Conservation (phyloP, 257 asterid species). For the Haberlea rhodopensis region DNA sequence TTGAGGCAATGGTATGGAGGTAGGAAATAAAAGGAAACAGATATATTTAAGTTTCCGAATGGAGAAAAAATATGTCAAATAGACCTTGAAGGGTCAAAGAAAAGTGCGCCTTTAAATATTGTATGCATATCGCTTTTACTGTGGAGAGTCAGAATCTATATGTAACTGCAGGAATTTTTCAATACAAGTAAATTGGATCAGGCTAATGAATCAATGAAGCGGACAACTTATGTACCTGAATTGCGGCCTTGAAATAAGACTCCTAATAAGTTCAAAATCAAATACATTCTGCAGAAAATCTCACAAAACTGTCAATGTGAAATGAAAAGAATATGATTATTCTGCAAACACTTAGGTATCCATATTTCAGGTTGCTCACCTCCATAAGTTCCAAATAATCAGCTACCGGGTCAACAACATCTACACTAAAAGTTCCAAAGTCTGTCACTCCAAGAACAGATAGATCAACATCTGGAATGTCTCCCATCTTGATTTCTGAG, state of each 20-base stretch:
- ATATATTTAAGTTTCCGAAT: background rate
- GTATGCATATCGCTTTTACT: background rate
- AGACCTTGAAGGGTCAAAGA: background rate
- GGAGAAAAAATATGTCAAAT: background rate
- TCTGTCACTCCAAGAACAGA: slow-evolving; percentile 56
- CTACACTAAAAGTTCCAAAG: slow-evolving; percentile 67
- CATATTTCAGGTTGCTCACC: slow-evolving; percentile 44
- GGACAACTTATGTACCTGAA: slow-evolving; percentile 56
- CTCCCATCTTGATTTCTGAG: slow-evolving; percentile 76
- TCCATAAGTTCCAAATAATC: slow-evolving; percentile 97
- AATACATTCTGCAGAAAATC: slow-evolving; percentile 71
- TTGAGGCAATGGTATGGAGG: background rate
- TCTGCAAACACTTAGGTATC: slow-evolving; percentile 3
- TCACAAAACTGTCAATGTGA: slow-evolving; percentile 22
- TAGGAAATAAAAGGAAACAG: background rate
- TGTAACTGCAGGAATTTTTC: background rate
- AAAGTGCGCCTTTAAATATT: slow-evolving; percentile 5
- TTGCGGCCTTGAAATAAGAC: slow-evolving; percentile 69
- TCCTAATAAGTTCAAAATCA: slow-evolving; percentile 75
- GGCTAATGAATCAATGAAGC: slow-evolving; percentile 7
- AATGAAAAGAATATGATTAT: background rate
- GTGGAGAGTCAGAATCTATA: background rate
- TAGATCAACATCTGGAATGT: slow-evolving; percentile 80
- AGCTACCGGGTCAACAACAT: slow-evolving; percentile 87
- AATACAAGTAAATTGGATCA: background rate